Percentiles rank a stretch among this genome's conserved stretches.
phyloP scores from a whole-genome alignment of 495 filamentous ascomycete genomes.

The Choiromyces venosus region DNA sequence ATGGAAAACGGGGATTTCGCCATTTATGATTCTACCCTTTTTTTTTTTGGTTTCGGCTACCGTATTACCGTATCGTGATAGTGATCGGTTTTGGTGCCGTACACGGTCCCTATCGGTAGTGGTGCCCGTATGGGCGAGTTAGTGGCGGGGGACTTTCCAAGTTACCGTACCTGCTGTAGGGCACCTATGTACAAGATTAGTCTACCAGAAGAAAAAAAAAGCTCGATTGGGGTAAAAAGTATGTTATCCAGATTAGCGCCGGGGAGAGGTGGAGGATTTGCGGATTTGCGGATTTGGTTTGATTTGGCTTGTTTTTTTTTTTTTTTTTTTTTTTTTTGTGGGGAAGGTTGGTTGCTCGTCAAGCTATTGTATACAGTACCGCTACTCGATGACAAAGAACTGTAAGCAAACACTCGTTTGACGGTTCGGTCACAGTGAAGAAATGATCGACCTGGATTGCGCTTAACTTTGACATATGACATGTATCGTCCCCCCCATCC shows the following conservation, averaged over 20 bases:
- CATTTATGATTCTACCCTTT: not conserved
- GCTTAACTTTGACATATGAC: not conserved
- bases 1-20: not conserved
- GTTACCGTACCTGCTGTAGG: no score
- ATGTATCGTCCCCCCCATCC: no score
- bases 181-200: no score
- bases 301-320: no score
- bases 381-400: not conserved
- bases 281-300: no score
- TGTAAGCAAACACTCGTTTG: not conserved
- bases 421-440: not conserved
- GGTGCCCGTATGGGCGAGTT: not conserved
- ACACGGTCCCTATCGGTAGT: not conserved
- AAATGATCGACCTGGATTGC: not conserved
- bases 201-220: no score
- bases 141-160: not conserved
- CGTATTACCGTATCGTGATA: no score
- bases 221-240: no score
- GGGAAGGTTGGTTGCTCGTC: no score
- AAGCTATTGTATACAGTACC: not conserved
- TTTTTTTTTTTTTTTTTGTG: not conserved
- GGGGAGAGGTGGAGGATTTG: not conserved
- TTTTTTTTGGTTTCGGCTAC: no score
- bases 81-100: no score
- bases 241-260: not conserved